Conservation (phyloP, 805 yeast genomes). For the Yarrowia deformans region DNA sequence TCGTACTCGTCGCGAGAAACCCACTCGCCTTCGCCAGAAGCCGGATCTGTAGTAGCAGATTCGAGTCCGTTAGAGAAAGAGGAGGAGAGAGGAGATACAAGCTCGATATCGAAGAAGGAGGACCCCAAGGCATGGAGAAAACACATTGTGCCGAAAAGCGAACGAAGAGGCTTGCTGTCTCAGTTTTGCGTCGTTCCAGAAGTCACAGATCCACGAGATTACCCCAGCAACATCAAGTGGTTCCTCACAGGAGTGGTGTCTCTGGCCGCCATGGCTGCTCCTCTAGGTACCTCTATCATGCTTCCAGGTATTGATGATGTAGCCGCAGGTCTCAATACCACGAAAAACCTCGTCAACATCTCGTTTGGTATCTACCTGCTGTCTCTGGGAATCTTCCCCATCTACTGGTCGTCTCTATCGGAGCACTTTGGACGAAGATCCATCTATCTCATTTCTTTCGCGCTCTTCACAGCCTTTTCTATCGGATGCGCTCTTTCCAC, state of each 20-base stretch:
- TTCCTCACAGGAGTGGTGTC: conserved; percentile 72
- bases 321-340: conserved; percentile 61
- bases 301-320: conserved; percentile 78
- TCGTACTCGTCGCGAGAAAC: conserved; percentile 15
- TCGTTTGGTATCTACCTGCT: conserved; percentile 81
- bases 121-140: conserved; percentile 34
- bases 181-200: conserved; percentile 65
- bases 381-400: conserved; percentile 77
- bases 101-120: background rate
- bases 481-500: conserved; percentile 76
- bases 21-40: conserved; percentile 9
- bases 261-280: conserved; percentile 78
- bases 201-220: conserved; percentile 72
- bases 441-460: conserved; percentile 73
- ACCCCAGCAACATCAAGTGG: conserved; percentile 59
- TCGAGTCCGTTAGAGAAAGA: too few species aligned
- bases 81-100: background rate
- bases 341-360: conserved; percentile 68
- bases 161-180: conserved; percentile 69
- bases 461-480: conserved; percentile 67
- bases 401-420: conserved; percentile 88
- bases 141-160: conserved; percentile 49
- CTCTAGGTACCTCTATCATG: conserved; percentile 87
- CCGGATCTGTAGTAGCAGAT: conserved; percentile 12
- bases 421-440: conserved; percentile 78